Base-by-base conservation (phyloP, 345 rosid genomes). In the Euclidium syriacum region DNA sequence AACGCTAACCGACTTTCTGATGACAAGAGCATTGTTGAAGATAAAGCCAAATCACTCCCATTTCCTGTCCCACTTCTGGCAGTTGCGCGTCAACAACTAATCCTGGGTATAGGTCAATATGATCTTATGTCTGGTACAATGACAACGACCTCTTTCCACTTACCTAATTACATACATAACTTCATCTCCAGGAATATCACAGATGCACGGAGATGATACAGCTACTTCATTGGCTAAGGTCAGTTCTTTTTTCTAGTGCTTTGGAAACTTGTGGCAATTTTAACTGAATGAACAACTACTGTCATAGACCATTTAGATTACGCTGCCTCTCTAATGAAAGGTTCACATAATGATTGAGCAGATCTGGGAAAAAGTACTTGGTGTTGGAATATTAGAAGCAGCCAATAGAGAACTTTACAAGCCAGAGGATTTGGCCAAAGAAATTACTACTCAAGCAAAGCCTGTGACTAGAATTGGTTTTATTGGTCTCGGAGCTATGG, bases 401-500 rank as follows among this genome's bases (percentile, higher is more conserved):
- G 92, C 88, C 63, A 80, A 48, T 77, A 64, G 53, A 47, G 89
- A 86, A 73, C 71, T 77, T 58, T 92, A 92, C 72, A 47, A 67
- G 49, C 91, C 98, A 26, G 96, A 86, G 68, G 73, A 85, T 52
- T 72, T 88, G 52, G 96, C 95, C 23, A 27, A 71, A 49, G 76
- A 85, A 64, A 65, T 86, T 51, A 73, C 68, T 57, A 47, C 79
- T 68, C 75, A 76, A 62, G 84, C 89, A 50, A 72, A 67, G 70
- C 47, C 77, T 46, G 94, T 86, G 43, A 72, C 70, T 39, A 80
- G 76, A 70, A 70, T 92, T 62, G 96, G 96, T 64, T 92, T 88
- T 69, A 82, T 92, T 75, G 98, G 98, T 52, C 98, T 92, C 43
- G 98, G 98, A 64, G 98, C 96, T 79, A 91, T 91, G 98, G 98